These are phyloP conservation scores for Phytophthora cactorum DNA, from an alignment of 352 stramenopile species.

Conservation along the genomic window DNA sequence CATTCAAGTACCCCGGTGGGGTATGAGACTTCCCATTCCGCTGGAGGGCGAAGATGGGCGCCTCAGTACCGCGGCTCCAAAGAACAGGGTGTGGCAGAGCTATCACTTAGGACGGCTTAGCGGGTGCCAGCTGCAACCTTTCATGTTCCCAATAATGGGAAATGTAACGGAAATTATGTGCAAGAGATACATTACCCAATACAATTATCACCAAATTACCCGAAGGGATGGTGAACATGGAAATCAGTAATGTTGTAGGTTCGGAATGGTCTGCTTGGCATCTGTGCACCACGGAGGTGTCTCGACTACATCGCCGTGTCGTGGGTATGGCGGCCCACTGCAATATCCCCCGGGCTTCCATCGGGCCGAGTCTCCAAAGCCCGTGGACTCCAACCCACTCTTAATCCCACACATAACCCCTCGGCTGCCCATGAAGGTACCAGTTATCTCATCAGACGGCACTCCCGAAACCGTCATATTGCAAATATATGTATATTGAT, in stretches of 20 bases:
- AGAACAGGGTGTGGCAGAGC: no score
- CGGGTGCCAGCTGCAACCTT: not conserved
- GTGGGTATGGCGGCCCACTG: not conserved
- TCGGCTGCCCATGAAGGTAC: not conserved
- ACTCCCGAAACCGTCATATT: not conserved
- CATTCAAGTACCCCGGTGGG: no score
- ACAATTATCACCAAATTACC: slow-evolving; percentile 5
- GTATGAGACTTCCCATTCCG: not conserved
- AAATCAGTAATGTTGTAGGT: not conserved
- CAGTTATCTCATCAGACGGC: not conserved
- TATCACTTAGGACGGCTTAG: no score
- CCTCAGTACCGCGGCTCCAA: not conserved
- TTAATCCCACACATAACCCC: not conserved
- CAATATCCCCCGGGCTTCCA: not conserved
- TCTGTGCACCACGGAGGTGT: not conserved
- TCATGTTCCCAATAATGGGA: not conserved
- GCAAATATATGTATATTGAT: not conserved
- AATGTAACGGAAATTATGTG: slow-evolving; percentile 1
- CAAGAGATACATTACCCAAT: not conserved
- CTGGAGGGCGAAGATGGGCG: not conserved
- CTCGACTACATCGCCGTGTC: not conserved
- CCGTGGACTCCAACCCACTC: not conserved
- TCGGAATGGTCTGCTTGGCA: not conserved
- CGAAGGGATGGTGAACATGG: not conserved
- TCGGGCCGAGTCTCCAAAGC: not conserved